A percentile compares a stretch with the other conserved stretches of the same genome.
Evolutionary conservation across 768 basidiomycete species (phyloP).

Genomic region (Tricholoma sp.): DNA sequence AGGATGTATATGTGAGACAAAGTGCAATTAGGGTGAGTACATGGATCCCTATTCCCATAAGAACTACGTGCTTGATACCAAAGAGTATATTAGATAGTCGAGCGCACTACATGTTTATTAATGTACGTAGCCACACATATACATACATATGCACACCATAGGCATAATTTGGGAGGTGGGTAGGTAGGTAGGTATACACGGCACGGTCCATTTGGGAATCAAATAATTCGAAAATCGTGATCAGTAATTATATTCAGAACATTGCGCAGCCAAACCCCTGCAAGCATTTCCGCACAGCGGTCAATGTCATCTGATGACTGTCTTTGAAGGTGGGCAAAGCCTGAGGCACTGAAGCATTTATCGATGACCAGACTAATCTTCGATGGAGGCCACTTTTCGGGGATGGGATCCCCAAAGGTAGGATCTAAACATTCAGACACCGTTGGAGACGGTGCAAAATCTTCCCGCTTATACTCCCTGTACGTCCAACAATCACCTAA

Average conservation of each 20-base stretch:
- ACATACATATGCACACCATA: too few relatives aligned
- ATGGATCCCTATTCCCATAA: constrained; percentile 41
- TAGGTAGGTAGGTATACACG: too few relatives aligned
- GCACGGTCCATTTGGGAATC: too few relatives aligned
- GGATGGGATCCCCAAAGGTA: not conserved
- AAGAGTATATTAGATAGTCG: too few relatives aligned
- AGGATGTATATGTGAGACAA: constrained; percentile 43
- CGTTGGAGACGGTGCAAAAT: not conserved
- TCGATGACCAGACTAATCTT: not conserved
- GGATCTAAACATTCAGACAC: not conserved
- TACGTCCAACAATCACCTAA: not conserved
- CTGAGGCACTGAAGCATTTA: not conserved
- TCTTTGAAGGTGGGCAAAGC: not conserved
- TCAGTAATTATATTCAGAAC: too few relatives aligned
- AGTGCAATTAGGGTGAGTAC: constrained; percentile 43
- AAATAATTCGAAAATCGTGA: too few relatives aligned
- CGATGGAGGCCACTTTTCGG: not conserved
- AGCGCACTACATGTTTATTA: too few relatives aligned
- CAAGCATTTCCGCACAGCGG: too few relatives aligned
- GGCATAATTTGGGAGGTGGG: too few relatives aligned
- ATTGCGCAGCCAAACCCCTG: too few relatives aligned
- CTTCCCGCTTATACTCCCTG: not conserved
- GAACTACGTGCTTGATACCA: too few relatives aligned
- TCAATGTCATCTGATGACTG: not conserved
- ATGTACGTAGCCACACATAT: too few relatives aligned